Conservation (phyloP, 192 early-diverging fungal species). For the Geosiphon pyriformis region DNA sequence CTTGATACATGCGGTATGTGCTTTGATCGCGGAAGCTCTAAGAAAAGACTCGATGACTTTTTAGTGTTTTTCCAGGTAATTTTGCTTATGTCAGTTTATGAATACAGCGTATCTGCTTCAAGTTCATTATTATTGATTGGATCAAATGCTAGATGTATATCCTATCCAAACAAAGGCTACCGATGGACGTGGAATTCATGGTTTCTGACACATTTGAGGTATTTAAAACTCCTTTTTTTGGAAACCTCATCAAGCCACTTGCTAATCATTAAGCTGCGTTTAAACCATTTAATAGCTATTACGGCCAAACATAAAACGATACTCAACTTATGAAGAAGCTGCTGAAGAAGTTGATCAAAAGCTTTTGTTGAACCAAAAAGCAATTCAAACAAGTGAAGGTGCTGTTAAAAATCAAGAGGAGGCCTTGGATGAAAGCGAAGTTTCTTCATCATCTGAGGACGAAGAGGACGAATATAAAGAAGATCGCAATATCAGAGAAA, state of each 20-base stretch:
- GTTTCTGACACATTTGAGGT: slow-evolving; percentile 74
- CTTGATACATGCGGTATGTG: slow-evolving; percentile 84
- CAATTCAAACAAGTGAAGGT: slow-evolving; percentile 41
- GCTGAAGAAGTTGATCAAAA: slow-evolving; percentile 58
- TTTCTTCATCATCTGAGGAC: slow-evolving; percentile 32
- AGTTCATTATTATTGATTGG: no score
- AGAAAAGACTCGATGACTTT: slow-evolving; percentile 67
- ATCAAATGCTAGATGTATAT: slow-evolving; percentile 88
- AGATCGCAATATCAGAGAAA: slow-evolving; percentile 32
- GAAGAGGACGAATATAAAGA: slow-evolving; percentile 41
- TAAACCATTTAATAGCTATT: slow-evolving; percentile 31
- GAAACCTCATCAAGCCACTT: no score
- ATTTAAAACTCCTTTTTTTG: slow-evolving; percentile 20
- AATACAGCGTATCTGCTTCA: no score
- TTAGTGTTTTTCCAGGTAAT: slow-evolving; percentile 74
- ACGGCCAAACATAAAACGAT: slow-evolving; percentile 56
- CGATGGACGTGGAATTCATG: slow-evolving; percentile 87
- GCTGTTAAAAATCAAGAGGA: slow-evolving; percentile 27
- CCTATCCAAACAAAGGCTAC: slow-evolving; percentile 69
- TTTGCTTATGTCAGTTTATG: no score
- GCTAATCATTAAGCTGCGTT: no score
- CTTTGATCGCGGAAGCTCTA: slow-evolving; percentile 64
- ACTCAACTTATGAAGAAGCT: slow-evolving; percentile 76
- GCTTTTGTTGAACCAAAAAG: slow-evolving; percentile 43
- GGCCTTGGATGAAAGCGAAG: slow-evolving; percentile 41